phyloP scores from a whole-genome alignment of 495 filamentous ascomycete species.

The Achaetomiella virescens region DNA sequence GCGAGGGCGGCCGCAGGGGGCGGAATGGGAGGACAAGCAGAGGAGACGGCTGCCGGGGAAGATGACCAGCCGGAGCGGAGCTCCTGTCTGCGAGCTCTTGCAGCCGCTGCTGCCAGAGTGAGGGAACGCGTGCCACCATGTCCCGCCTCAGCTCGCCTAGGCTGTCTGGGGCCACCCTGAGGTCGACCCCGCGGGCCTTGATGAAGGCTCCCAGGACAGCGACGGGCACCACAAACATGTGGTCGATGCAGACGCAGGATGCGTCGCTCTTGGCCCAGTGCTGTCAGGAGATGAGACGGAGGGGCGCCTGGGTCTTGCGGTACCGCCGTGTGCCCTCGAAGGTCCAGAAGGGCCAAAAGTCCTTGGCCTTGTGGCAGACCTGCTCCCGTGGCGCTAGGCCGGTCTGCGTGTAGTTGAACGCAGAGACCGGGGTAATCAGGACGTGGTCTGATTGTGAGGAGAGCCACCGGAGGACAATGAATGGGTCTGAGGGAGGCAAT shows the following conservation, averaged over 20 bases:
- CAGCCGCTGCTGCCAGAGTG: too few species aligned
- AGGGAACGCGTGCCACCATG: too few species aligned
- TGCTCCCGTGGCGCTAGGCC: constrained; percentile 27
- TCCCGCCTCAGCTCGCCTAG: neutral
- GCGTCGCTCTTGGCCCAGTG: constrained; percentile 24
- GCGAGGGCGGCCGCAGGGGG: too few species aligned
- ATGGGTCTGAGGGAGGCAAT: constrained; percentile 17
- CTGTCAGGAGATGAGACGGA: constrained; percentile 15
- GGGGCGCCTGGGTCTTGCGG: neutral
- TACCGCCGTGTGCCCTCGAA: constrained; percentile 20
- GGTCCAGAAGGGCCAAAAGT: constrained; percentile 19
- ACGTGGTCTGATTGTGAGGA: constrained; percentile 12
- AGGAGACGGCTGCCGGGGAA: too few species aligned
- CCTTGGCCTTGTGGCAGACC: constrained; percentile 5
- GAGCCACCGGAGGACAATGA: constrained; percentile 24
- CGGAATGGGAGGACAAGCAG: too few species aligned
- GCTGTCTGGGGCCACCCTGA: neutral
- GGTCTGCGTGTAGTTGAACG: constrained; percentile 13
- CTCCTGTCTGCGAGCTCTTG: too few species aligned
- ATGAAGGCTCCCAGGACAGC: constrained; percentile 17
- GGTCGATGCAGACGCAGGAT: constrained; percentile 28
- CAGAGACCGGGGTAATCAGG: constrained; percentile 28
- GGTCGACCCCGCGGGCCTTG: neutral
- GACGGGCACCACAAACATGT: constrained; percentile 19
- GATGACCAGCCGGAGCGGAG: too few species aligned